Evolutionary conservation across 2,329 filamentous ascomycete genomes (phyloP).

Genomic region (Didymella keratinophila): DNA sequence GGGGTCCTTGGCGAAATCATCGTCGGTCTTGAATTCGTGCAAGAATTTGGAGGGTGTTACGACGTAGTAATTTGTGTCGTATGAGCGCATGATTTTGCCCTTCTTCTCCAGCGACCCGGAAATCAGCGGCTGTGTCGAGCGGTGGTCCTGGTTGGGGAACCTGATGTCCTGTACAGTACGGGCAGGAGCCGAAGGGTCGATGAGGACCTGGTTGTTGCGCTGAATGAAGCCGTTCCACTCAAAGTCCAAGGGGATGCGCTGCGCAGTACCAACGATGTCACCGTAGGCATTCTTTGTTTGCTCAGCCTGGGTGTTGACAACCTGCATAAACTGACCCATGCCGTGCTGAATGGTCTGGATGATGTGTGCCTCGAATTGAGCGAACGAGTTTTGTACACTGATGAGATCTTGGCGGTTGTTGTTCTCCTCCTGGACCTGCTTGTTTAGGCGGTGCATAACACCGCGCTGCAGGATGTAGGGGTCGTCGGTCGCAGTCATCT

Average conservation of each 20-base stretch:
- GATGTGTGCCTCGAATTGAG: conserved; percentile 85
- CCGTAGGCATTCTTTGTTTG: conserved; percentile 80
- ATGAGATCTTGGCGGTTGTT: conserved; percentile 92
- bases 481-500: conserved; percentile 75
- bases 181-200: conserved; percentile 77
- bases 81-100: conserved; percentile 83
- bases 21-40: conserved; percentile 95
- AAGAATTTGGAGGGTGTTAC: conserved; percentile 87
- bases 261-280: conserved; percentile 79
- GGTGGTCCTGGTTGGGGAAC: conserved; percentile 91
- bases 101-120: conserved; percentile 91
- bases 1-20: conserved; percentile 75
- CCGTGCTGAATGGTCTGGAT: conserved; percentile 82
- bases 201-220: conserved; percentile 74
- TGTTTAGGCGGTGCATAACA: conserved; percentile 82
- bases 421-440: conserved; percentile 94
- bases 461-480: conserved; percentile 88
- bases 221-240: conserved; percentile 88
- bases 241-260: conserved; percentile 82
- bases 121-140: conserved; percentile 79
- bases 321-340: conserved; percentile 82
- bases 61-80: conserved; percentile 85
- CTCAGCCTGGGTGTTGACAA: conserved; percentile 81
- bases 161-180: conserved; percentile 75
- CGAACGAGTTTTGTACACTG: conserved; percentile 88